Percentiles rank a stretch among this genome's conserved stretches.
Conservation (phyloP, 306 rosid genomes). For the Delonix regia region DNA sequence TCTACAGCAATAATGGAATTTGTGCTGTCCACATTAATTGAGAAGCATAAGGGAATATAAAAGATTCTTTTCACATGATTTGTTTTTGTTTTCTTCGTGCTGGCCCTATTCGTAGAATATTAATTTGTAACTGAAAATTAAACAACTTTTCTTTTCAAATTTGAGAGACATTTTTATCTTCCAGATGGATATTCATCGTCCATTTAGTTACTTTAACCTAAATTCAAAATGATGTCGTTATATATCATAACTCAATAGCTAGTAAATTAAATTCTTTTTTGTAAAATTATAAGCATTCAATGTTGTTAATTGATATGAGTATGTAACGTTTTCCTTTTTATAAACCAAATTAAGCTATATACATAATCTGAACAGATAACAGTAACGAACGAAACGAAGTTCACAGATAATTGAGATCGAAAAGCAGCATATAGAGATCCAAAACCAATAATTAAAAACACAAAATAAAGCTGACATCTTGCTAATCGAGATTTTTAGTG, state of each 20-base stretch:
- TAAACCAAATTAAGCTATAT: background rate
- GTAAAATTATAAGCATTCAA: no score
- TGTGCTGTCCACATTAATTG: background rate
- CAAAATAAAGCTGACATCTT: slow-evolving; percentile 26
- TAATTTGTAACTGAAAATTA: background rate
- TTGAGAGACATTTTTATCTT: background rate
- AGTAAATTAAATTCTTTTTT: no score
- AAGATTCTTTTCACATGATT: slow-evolving; percentile 1
- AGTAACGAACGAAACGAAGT: slow-evolving; percentile 16
- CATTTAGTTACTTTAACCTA: background rate
- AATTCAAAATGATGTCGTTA: background rate
- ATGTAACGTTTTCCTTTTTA: background rate
- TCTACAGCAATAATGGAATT: background rate
- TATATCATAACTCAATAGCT: no score
- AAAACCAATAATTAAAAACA: background rate
- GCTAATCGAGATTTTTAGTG: slow-evolving; percentile 1
- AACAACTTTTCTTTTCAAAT: background rate
- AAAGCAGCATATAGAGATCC: background rate
- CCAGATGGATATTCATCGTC: background rate
- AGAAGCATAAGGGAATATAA: background rate
- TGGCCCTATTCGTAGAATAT: background rate
- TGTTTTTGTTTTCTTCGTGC: background rate
- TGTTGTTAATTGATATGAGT: no score
- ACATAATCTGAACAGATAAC: background rate
- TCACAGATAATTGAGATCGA: slow-evolving; percentile 6